These are phyloP conservation scores for Epichloe sylvatica DNA, from an alignment of 2,329 filamentous ascomycete species.

Conservation along the genomic window DNA sequence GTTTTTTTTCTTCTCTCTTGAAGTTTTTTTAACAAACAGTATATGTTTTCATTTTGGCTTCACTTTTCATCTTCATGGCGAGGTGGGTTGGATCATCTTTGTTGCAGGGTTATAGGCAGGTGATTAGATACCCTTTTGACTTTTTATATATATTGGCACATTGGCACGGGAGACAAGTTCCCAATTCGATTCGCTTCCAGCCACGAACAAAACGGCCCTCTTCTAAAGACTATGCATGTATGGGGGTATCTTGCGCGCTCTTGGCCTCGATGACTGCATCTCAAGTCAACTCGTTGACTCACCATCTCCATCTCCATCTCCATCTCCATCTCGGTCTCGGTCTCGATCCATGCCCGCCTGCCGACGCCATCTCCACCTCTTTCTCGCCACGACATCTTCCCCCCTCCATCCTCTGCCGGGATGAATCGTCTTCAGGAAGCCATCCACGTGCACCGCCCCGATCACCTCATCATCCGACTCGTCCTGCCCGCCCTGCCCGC, in stretches of 20 bases:
- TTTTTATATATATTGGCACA: background rate
- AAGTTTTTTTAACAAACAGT: background rate
- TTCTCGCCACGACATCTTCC: constrained; percentile 17
- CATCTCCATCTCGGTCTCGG: too few species aligned
- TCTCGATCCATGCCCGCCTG: constrained; percentile 1
- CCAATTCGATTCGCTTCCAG: background rate
- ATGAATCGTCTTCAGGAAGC: constrained; percentile 46
- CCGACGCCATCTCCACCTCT: constrained; percentile 16
- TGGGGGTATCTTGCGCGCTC: background rate
- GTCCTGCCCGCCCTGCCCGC: constrained; percentile 16
- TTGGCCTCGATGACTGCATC: background rate
- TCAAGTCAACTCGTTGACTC: background rate
- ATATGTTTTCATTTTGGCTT: background rate
- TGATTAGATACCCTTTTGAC: constrained; percentile 7
- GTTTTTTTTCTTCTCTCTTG: too few species aligned
- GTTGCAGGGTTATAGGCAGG: constrained; percentile 3
- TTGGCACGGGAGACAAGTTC: background rate
- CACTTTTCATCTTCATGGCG: background rate
- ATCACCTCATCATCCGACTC: constrained; percentile 39
- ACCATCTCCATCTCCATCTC: background rate
- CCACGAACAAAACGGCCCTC: background rate
- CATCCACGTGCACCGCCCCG: constrained; percentile 54
- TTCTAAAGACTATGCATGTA: background rate
- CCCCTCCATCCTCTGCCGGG: constrained; percentile 34
- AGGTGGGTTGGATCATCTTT: background rate